These are phyloP conservation scores for Steccherinum ochraceum DNA, from an alignment of 768 basidiomycete species.

Conservation along the genomic window DNA sequence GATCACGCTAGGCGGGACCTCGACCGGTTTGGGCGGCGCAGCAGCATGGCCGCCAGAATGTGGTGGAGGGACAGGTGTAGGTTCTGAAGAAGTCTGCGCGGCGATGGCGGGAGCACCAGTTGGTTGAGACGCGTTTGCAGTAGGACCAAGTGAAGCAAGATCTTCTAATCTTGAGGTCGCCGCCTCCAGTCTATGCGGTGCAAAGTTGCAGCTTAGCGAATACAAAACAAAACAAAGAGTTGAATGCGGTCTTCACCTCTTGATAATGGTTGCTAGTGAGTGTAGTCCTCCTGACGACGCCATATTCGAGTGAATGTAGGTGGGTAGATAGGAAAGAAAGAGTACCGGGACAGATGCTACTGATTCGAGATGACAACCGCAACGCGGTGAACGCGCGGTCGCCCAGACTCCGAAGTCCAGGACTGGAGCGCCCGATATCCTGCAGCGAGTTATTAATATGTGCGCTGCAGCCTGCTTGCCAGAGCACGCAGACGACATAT, in stretches of 20 bases:
- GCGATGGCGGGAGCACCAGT: conserved; percentile 7
- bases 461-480: no score
- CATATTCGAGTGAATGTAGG: conserved; percentile 12
- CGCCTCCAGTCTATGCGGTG: conserved; percentile 69
- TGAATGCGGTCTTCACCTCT: conserved; percentile 41
- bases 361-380: no score
- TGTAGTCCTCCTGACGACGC: conserved; percentile 43
- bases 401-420: no score
- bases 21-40: conserved; percentile 27
- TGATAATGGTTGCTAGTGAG: conserved; percentile 77
- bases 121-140: conserved; percentile 15
- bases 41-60: conserved; percentile 16
- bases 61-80: conserved; percentile 19
- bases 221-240: not conserved
- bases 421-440: not conserved
- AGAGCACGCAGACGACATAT: no score
- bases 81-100: conserved; percentile 10
- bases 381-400: not conserved
- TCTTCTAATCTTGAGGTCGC: conserved; percentile 94
- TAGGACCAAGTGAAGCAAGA: conserved; percentile 44
- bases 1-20: conserved; percentile 51
- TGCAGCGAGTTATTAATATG: no score
- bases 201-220: not conserved
- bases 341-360: no score
- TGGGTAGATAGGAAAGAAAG: not conserved